Percentiles rank a stretch among this genome's conserved stretches.
phyloP scores from a whole-genome alignment of 768 basidiomycete genomes.

The Chlorophyllum brunneum region DNA sequence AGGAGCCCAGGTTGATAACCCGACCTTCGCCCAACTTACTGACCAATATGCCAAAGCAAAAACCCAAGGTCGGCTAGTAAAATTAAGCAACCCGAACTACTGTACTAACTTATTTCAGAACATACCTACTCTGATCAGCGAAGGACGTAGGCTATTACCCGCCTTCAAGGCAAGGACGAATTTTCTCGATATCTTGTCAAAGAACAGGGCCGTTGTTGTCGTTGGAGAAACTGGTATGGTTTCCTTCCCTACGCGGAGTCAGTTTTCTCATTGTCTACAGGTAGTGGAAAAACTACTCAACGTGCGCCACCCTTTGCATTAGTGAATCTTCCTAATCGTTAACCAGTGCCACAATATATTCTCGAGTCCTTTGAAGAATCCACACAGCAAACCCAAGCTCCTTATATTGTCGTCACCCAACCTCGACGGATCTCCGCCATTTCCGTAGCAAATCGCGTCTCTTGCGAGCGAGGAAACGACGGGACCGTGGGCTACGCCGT shows the following conservation, averaged over 20 bases:
- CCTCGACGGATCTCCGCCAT: slow-evolving; percentile 87
- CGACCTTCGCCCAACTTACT: neutral
- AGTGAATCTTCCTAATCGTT: neutral
- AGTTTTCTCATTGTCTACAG: slow-evolving; percentile 25
- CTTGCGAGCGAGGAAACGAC: slow-evolving; percentile 72
- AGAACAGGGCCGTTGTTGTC: slow-evolving; percentile 70
- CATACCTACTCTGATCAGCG: slow-evolving; percentile 40
- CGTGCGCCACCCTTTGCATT: slow-evolving; percentile 30
- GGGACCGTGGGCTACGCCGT: slow-evolving; percentile 87
- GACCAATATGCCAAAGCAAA: neutral
- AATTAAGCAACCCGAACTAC: neutral
- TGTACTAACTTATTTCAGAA: neutral
- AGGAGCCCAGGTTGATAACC: neutral
- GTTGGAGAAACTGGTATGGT: slow-evolving; percentile 81
- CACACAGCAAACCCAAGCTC: slow-evolving; percentile 49
- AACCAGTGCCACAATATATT: slow-evolving; percentile 81
- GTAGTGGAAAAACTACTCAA: slow-evolving; percentile 92
- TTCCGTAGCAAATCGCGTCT: slow-evolving; percentile 84
- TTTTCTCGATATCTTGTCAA: slow-evolving; percentile 56
- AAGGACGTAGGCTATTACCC: slow-evolving; percentile 60
- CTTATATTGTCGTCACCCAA: slow-evolving; percentile 83
- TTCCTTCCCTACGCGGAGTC: neutral
- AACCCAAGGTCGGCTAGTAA: neutral
- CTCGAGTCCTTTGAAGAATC: slow-evolving; percentile 74
- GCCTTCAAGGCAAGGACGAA: slow-evolving; percentile 65